These are phyloP conservation scores for Phytopythium aichiense DNA, from an alignment of 352 stramenopile genomes.

Conservation along the genomic window DNA sequence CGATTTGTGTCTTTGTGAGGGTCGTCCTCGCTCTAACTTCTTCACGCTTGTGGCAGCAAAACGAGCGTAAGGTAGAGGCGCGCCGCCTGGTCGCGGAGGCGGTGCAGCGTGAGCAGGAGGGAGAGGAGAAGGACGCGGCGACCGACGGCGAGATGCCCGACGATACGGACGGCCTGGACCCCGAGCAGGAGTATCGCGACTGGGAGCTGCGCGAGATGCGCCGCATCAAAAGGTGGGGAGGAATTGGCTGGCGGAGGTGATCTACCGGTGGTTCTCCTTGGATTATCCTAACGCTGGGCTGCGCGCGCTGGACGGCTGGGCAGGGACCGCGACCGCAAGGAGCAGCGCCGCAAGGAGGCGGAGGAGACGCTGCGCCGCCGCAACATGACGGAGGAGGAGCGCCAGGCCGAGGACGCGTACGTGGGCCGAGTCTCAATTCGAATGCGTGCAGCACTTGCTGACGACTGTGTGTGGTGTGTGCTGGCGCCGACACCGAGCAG, in stretches of 20 bases:
- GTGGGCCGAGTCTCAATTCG: constrained; percentile 10
- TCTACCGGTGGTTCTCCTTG: too few relatives aligned
- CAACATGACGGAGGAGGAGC: constrained; percentile 96
- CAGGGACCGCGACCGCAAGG: constrained; percentile 80
- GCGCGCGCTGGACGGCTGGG: background rate
- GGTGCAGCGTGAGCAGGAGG: constrained; percentile 60
- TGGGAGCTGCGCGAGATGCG: constrained; percentile 94
- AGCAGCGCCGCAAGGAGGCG: constrained; percentile 77
- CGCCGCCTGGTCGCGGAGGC: constrained; percentile 75
- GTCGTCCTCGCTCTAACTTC: background rate
- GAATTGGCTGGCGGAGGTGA: background rate
- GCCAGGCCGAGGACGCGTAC: constrained; percentile 87
- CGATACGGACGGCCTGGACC: constrained; percentile 86
- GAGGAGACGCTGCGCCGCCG: constrained; percentile 84
- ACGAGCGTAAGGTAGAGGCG: constrained; percentile 63
- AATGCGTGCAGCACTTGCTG: background rate
- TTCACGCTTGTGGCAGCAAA: constrained; percentile 13
- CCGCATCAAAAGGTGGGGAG: constrained; percentile 80
- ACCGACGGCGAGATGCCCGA: constrained; percentile 89
- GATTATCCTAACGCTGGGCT: background rate
- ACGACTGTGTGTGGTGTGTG: background rate
- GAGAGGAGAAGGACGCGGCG: constrained; percentile 26
- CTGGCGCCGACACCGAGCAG: constrained; percentile 17
- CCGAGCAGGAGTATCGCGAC: constrained; percentile 88
- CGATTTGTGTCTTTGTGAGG: background rate